Evolutionary conservation across 2,329 filamentous ascomycete genomes (phyloP).

Genomic region (Pestalotiopsis sp.): DNA sequence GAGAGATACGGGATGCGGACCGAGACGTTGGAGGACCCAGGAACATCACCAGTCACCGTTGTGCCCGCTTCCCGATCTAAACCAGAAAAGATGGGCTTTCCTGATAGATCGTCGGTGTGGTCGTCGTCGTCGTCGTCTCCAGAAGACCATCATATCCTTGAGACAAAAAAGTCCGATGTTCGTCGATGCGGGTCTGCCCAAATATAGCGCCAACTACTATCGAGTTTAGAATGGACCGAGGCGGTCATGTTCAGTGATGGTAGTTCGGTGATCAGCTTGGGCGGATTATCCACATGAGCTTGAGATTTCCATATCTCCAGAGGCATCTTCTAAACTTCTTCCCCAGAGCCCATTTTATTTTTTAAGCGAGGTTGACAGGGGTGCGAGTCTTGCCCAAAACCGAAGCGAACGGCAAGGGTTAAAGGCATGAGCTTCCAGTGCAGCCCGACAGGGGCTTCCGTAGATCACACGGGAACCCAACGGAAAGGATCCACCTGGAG

Average conservation of each 20-base stretch:
- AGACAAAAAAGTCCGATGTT: background rate
- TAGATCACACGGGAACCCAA: background rate
- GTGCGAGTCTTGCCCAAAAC: background rate
- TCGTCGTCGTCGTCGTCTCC: background rate
- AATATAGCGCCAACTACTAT: background rate
- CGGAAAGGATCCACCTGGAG: background rate
- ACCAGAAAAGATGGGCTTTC: background rate
- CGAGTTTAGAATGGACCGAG: background rate
- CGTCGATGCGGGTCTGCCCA: background rate
- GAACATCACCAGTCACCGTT: background rate
- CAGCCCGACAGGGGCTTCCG: background rate
- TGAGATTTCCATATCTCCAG: background rate
- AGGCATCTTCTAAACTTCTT: background rate
- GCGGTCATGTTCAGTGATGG: no score
- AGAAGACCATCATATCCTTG: background rate
- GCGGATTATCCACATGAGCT: background rate
- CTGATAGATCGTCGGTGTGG: background rate
- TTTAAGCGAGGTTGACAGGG: background rate
- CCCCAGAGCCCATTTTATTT: background rate
- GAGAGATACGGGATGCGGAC: background rate
- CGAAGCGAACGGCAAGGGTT: background rate
- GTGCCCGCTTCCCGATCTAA: background rate
- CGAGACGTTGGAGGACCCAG: background rate
- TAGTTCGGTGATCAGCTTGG: background rate
- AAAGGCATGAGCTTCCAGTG: background rate